Evolutionary conservation across 352 stramenopile genomes (phyloP).

Genomic region (Phytophthora crassamura): DNA sequence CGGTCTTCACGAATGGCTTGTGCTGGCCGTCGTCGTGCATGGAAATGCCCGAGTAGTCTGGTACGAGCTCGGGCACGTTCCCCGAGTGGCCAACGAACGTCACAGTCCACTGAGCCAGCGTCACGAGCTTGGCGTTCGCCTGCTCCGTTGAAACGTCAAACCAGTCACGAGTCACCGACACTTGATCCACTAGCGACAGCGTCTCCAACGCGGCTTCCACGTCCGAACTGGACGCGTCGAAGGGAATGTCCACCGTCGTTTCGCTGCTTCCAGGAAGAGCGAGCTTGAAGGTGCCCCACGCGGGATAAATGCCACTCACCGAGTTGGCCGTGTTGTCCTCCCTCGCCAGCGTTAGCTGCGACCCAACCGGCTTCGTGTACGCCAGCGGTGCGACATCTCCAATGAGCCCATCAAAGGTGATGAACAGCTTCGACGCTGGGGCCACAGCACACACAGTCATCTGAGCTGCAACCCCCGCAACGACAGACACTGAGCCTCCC

Average conservation of each 20-base stretch:
- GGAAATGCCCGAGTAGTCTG: slow-evolving; percentile 48
- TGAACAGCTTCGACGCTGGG: slow-evolving; percentile 61
- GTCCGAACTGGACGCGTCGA: slow-evolving; percentile 58
- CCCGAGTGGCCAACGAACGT: slow-evolving; percentile 67
- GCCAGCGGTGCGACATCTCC: slow-evolving; percentile 68
- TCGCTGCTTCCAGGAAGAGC: slow-evolving; percentile 51
- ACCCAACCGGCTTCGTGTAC: slow-evolving; percentile 38
- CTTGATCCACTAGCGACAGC: slow-evolving; percentile 78
- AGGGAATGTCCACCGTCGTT: slow-evolving; percentile 61
- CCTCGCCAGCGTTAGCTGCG: slow-evolving; percentile 43
- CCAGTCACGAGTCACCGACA: slow-evolving; percentile 82
- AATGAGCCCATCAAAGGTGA: slow-evolving; percentile 70
- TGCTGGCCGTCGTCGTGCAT: slow-evolving; percentile 61
- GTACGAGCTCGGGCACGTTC: slow-evolving; percentile 51
- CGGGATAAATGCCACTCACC: slow-evolving; percentile 81
- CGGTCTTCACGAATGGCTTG: slow-evolving; percentile 55
- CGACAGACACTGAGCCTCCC: slow-evolving; percentile 24
- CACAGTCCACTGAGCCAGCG: slow-evolving; percentile 76
- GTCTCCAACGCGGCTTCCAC: slow-evolving; percentile 80
- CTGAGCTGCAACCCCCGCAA: slow-evolving; percentile 30
- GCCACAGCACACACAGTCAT: slow-evolving; percentile 56
- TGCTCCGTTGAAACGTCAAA: slow-evolving; percentile 64
- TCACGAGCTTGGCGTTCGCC: slow-evolving; percentile 36
- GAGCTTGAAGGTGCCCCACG: slow-evolving; percentile 89
- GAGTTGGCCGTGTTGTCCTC: slow-evolving; percentile 61